These are phyloP conservation scores for Picea sitchensis DNA, from an alignment of 75 land plant species.

Conservation along the genomic window DNA sequence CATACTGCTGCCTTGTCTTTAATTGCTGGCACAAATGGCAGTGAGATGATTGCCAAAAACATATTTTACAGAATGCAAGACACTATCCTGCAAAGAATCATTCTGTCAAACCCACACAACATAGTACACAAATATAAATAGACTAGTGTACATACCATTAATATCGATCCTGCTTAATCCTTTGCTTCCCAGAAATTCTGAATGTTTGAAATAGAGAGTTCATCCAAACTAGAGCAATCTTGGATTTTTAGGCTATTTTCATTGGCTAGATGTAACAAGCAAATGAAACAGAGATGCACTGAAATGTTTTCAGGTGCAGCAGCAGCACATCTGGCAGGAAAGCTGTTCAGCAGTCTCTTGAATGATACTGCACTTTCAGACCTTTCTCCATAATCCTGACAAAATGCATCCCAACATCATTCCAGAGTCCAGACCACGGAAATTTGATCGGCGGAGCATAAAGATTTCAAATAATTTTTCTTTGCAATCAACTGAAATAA, in stretches of 20 bases:
- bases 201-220: constrained; percentile 26
- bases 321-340: constrained; percentile 56
- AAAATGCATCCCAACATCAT: constrained; percentile 6
- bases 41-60: neutral
- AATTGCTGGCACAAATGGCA: too few relatives aligned
- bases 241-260: constrained; percentile 68
- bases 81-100: neutral
- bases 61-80: neutral
- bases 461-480: neutral
- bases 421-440: neutral
- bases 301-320: constrained; percentile 68
- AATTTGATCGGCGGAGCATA: neutral
- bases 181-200: neutral
- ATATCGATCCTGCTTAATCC: neutral
- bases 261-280: constrained; percentile 95
- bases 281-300: constrained; percentile 88
- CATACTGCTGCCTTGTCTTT: too few relatives aligned
- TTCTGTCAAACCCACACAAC: neutral
- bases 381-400: constrained; percentile 13
- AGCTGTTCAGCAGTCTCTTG: constrained; percentile 38
- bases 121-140: neutral
- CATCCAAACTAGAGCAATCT: constrained; percentile 60
- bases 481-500: neutral
- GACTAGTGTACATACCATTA: constrained; percentile 8
- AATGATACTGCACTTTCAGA: constrained; percentile 47